Base-by-base conservation (phyloP, 305 asterid species). In the Caryopteris hybrid region DNA sequence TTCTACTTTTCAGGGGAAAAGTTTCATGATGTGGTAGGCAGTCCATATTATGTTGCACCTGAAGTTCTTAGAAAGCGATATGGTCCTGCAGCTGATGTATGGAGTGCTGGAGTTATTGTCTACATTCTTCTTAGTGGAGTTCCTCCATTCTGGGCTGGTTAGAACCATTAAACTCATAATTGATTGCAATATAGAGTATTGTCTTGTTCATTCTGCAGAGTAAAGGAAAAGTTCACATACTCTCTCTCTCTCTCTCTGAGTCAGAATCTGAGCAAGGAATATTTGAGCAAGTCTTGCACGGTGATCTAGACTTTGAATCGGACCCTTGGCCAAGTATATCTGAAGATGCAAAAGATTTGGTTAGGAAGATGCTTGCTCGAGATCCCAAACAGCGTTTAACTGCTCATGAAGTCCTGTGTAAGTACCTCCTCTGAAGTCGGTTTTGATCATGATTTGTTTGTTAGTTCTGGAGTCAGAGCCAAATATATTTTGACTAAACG, bases 141-240 rank as follows among this genome's bases (percentile, higher is more conserved):
- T 68, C 95, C 95, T 78, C 95, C 95, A 2, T 87, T 85, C 55
- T 87, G 95, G 95, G 84, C 86, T 63, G 95, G 95, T 87, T 76
- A 87, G 88, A 71, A 53, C 38, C 50, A 7, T 53, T 13, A 10
- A 54, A 22, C 21, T 70, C 53, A 53, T 46, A 16, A 18, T 61
- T 65, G 21, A 11, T 43, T 67, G n/a, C 38, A 18, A 48, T 34
- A 45, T 67, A 7, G 54, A 57, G n/a, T 7, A 12, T 27, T 14
- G 7, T 52, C 13, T 31, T 14, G 42, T 20, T 53, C 10, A 39
- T 36, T 33, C 36, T 55, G 10, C 39, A 63, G 25, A 29, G 53
- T n/a, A 57, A 64, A 11, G 8, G 39, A 14, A 50, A 27, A 2
- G 2, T 7, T 72, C 34, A 3, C 54, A 54, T 55, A 16, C 20